Percentiles rank a stretch among this genome's conserved stretches.
These are phyloP conservation scores for Tuber melanosporum DNA, from an alignment of 495 filamentous ascomycete species.

Conservation along the genomic window DNA sequence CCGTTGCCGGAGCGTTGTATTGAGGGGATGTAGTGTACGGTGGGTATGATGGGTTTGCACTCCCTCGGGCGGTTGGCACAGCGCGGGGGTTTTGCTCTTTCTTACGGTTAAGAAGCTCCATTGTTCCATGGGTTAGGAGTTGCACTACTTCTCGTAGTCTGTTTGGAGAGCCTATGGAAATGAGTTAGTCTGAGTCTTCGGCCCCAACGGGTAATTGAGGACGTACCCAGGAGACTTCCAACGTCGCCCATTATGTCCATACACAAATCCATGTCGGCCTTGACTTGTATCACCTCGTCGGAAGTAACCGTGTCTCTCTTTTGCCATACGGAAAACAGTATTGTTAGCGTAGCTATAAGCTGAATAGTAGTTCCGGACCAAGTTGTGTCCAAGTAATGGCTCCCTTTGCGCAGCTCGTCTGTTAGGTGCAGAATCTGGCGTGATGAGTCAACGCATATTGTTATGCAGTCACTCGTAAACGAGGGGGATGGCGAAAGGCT, in stretches of 20 bases:
- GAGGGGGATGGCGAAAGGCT: slow-evolving; percentile 56
- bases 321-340: slow-evolving; percentile 63
- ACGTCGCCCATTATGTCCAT: slow-evolving; percentile 60
- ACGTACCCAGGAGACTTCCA: slow-evolving; percentile 57
- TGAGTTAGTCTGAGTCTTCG: slow-evolving; percentile 10
- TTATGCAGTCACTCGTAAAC: slow-evolving; percentile 59
- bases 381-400: slow-evolving; percentile 68
- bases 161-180: slow-evolving; percentile 34
- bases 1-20: slow-evolving; percentile 12
- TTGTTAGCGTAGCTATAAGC: slow-evolving; percentile 65
- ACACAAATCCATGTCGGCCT: slow-evolving; percentile 63
- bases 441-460: slow-evolving; percentile 61
- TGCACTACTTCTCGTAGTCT: slow-evolving; percentile 38
- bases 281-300: slow-evolving; percentile 52
- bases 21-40: slow-evolving; percentile 20
- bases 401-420: slow-evolving; percentile 53
- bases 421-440: slow-evolving; percentile 58
- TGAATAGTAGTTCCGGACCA: slow-evolving; percentile 69
- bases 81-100: slow-evolving; percentile 31
- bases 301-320: slow-evolving; percentile 53
- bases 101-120: slow-evolving; percentile 39
- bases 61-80: slow-evolving; percentile 15
- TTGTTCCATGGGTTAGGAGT: slow-evolving; percentile 37
- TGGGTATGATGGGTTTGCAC: slow-evolving; percentile 22
- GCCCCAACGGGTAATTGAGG: not conserved